A percentile compares a stretch with the other conserved stretches of the same genome.
phyloP scores from a whole-genome alignment of 140 eudicot genomes.

The Ambrosia hybrid region DNA sequence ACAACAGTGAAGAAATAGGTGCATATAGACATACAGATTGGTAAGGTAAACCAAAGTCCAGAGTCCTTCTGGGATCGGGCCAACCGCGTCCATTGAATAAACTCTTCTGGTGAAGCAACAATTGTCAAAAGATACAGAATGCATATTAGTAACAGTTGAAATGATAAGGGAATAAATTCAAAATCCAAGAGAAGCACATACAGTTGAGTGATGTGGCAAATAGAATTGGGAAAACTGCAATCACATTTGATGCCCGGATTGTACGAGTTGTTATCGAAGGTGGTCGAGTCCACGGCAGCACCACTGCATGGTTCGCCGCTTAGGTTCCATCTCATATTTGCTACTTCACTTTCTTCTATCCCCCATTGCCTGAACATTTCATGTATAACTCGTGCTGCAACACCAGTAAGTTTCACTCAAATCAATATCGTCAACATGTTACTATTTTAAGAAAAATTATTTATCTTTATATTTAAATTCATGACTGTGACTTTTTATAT shows the following conservation, averaged over 20 bases:
- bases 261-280: neutral
- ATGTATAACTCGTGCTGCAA: constrained; percentile 49
- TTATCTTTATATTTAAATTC: too few species aligned
- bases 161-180: neutral
- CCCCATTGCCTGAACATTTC: constrained; percentile 52
- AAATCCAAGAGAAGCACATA: constrained; percentile 25
- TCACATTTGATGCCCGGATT: constrained; percentile 69
- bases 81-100: constrained; percentile 46
- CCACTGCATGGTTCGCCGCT: constrained; percentile 81
- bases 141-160: neutral
- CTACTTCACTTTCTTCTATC: constrained; percentile 18
- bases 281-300: constrained; percentile 45
- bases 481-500: too few species aligned
- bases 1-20: neutral
- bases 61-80: constrained; percentile 71
- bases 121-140: neutral
- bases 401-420: constrained; percentile 4
- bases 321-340: constrained; percentile 52
- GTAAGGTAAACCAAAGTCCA: constrained; percentile 68
- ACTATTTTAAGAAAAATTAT: too few species aligned
- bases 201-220: constrained; percentile 66
- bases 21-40: constrained; percentile 49
- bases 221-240: constrained; percentile 40
- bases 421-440: neutral
- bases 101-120: constrained; percentile 46